Base-by-base conservation (phyloP, 176 grass and related monocot genomes). In the Eragrostis nindensis region DNA sequence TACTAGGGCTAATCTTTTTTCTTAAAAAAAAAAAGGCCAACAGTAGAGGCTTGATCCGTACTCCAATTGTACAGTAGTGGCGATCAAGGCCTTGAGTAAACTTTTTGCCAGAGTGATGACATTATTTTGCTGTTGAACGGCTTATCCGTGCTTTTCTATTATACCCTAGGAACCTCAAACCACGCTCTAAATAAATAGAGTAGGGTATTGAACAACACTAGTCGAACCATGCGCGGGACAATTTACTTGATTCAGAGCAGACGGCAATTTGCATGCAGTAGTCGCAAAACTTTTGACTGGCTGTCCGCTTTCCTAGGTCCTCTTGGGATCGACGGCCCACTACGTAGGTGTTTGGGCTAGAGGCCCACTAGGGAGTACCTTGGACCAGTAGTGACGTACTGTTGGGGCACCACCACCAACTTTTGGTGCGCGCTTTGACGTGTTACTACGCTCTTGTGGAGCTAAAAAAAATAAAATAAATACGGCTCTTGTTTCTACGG, bases 251-350 rank as follows among this genome's bases (percentile, higher is more conserved):
- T n/a, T n/a, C n/a, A n/a, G n/a, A n/a, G n/a, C n/a, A n/a, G 16
- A 30, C 32, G 32, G 32, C 32, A 4, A 36, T 36, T 36, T 1
- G 68, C 60, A 63, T 19, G 68, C 27, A 5, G 26, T 6, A 39
- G 49, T 62, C 42, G 62, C 50, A 16, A 68, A 68, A 39, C 62
- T 62, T 87, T 82, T 82, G 86, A 87, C 79, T 14, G 86, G 5
- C 25, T 71, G 66, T 43, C 42, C 10, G 26, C 70, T 82, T 43
- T 36, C 32, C 11, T 49, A 4, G 18, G 55, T 64, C 55, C 32
- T 25, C 43, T 57, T 66, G 46, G 46, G 73, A 77, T 87, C 21
- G 56, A 60, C 45, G 65, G 72, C 57, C 79, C 73, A 65, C 47
- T 65, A 68, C 0, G 13, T 54, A 68, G 0, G 13, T 54, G 2